Evolutionary conservation across 2,329 filamentous ascomycete genomes (phyloP).

Genomic region (Alternaria viburni): DNA sequence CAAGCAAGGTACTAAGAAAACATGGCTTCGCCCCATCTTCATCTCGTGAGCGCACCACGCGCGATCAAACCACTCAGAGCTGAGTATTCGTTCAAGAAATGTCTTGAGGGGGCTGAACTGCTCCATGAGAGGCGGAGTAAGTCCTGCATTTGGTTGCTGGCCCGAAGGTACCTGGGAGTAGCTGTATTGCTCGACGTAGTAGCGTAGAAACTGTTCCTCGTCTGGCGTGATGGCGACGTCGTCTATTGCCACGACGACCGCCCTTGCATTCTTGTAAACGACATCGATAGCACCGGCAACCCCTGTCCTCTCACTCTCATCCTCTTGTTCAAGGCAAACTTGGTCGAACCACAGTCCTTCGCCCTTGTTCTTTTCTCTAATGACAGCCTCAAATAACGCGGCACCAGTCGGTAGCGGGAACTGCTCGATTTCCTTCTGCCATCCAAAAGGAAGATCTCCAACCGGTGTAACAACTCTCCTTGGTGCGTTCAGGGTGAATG

Average conservation of each 20-base stretch:
- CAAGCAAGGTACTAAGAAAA: conserved; percentile 51
- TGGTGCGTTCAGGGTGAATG: conserved; percentile 31
- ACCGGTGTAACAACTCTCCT: conserved; percentile 30
- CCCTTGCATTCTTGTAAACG: conserved; percentile 51
- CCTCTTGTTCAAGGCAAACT: conserved; percentile 53
- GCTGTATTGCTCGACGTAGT: conserved; percentile 49
- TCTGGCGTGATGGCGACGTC: conserved; percentile 47
- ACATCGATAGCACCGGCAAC: conserved; percentile 51
- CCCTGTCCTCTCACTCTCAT: conserved; percentile 48
- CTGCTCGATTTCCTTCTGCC: conserved; percentile 41
- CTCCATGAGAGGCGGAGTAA: conserved; percentile 41
- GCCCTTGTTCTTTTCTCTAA: conserved; percentile 44
- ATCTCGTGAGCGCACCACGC: conserved; percentile 56
- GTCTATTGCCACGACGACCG: conserved; percentile 52
- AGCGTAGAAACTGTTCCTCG: conserved; percentile 46
- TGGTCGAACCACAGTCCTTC: conserved; percentile 57
- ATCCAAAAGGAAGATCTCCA: conserved; percentile 44
- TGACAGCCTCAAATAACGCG: conserved; percentile 51
- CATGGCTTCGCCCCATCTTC: conserved; percentile 48
- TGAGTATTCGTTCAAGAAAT: conserved; percentile 47
- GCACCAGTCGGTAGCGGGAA: conserved; percentile 49
- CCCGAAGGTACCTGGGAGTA: conserved; percentile 22
- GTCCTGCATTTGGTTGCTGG: conserved; percentile 33
- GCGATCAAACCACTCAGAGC: conserved; percentile 52
- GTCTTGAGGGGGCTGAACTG: conserved; percentile 27